Percentiles rank a stretch among this genome's conserved stretches.
Evolutionary conservation across 768 basidiomycete species (phyloP).

Genomic region (Kwoniella europaea): DNA sequence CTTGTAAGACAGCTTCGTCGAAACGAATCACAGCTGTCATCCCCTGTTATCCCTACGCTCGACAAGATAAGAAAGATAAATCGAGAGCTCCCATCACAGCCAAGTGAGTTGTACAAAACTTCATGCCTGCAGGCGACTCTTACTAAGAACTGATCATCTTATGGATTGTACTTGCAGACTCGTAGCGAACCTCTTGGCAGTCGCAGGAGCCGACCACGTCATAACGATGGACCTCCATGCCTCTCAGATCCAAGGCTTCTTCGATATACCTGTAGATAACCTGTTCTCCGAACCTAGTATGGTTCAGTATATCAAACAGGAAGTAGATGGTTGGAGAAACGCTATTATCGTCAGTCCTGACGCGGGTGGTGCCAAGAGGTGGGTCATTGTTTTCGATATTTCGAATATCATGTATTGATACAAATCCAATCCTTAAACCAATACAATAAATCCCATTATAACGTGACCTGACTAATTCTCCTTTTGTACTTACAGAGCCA

Average conservation of each 20-base stretch:
- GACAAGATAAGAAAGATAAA: slow-evolving; percentile 99
- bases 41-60: slow-evolving; percentile 93
- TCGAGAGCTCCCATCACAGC: slow-evolving; percentile 96
- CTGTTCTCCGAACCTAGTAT: slow-evolving; percentile 95
- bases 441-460: background rate
- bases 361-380: slow-evolving; percentile 98
- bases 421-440: no score
- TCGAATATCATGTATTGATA: no score
- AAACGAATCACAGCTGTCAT: slow-evolving; percentile 98
- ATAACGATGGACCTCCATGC: slow-evolving; percentile 99
- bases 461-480: background rate
- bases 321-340: slow-evolving; percentile 77
- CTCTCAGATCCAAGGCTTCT: slow-evolving; percentile 99
- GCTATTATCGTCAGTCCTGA: slow-evolving; percentile 97
- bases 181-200: slow-evolving; percentile 91
- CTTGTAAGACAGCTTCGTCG: slow-evolving; percentile 99
- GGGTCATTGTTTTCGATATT: slow-evolving; percentile 5
- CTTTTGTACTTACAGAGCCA: slow-evolving; percentile 68
- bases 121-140: background rate
- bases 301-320: slow-evolving; percentile 89
- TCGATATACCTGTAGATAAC: slow-evolving; percentile 99
- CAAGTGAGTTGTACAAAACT: slow-evolving; percentile 61
- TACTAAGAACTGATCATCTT: background rate
- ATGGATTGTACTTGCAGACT: slow-evolving; percentile 59
- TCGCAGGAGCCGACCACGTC: slow-evolving; percentile 90